These are phyloP conservation scores for Tritrichomonas musculus DNA, from an alignment of 208 protist genomes.

Conservation along the genomic window DNA sequence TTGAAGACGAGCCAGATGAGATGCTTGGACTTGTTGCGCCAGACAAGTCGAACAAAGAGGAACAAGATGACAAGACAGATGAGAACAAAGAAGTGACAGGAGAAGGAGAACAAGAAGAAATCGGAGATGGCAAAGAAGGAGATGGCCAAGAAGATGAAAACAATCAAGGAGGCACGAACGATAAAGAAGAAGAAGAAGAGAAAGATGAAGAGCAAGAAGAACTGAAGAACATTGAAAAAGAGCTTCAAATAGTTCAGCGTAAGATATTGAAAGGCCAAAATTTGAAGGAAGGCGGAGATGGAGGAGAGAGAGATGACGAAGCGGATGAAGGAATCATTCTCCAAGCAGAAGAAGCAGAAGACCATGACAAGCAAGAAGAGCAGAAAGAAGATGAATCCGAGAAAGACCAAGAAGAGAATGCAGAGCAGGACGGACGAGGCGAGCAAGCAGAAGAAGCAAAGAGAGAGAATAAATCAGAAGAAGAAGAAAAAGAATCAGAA, in stretches of 20 bases:
- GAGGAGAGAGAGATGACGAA: slow-evolving; percentile 41
- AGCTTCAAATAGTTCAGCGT: neutral
- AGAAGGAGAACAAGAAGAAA: neutral
- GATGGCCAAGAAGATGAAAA: slow-evolving; percentile 47
- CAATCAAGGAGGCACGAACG: slow-evolving; percentile 42
- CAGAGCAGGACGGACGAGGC: too few species aligned
- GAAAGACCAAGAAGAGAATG: too few species aligned
- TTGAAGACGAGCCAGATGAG: slow-evolving; percentile 32
- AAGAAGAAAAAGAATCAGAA: too few species aligned
- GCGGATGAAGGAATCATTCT: neutral
- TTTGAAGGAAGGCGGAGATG: neutral
- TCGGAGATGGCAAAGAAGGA: slow-evolving; percentile 39
- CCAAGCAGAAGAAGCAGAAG: slow-evolving; percentile 42
- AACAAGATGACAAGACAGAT: slow-evolving; percentile 48
- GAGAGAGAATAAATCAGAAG: too few species aligned
- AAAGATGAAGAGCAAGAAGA: too few species aligned
- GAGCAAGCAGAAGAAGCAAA: too few species aligned
- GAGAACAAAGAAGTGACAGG: slow-evolving; percentile 51
- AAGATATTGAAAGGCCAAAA: neutral
- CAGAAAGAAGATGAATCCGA: too few species aligned
- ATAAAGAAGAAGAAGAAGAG: too few species aligned
- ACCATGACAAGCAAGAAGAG: neutral
- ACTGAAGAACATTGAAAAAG: slow-evolving; percentile 39
- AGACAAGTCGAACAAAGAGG: slow-evolving; percentile 42
- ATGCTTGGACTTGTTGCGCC: neutral